Conservation (phyloP, 2,329 filamentous ascomycete species). For the Bertia moriformis region DNA sequence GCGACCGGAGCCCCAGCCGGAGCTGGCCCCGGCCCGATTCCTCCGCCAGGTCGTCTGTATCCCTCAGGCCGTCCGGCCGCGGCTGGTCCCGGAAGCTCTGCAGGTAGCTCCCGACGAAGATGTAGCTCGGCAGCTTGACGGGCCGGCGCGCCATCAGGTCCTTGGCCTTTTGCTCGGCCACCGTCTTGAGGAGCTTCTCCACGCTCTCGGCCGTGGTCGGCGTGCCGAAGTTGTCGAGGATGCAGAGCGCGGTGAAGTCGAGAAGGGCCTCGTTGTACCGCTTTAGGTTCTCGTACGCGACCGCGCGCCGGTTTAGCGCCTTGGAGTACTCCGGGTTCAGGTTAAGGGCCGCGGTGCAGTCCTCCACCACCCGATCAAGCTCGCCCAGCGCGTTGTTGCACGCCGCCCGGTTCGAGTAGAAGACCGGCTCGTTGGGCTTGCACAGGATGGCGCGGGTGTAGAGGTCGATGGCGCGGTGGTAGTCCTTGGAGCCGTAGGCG, state of each 20-base stretch:
- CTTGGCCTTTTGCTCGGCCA: constrained; percentile 87
- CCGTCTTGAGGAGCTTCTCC: constrained; percentile 87
- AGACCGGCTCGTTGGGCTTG: constrained; percentile 93
- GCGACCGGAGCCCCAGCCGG: constrained; percentile 65
- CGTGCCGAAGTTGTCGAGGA: constrained; percentile 94
- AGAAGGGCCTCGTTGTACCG: constrained; percentile 87
- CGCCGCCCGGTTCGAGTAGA: constrained; percentile 95
- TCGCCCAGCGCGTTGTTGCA: constrained; percentile 88
- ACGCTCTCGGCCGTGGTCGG: constrained; percentile 77
- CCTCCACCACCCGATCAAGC: constrained; percentile 93
- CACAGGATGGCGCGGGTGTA: constrained; percentile 94
- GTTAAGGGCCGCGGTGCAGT: constrained; percentile 84
- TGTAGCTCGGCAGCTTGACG: constrained; percentile 83
- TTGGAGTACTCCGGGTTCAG: constrained; percentile 95
- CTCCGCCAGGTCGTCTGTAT: constrained; percentile 62
- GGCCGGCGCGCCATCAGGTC: constrained; percentile 70
- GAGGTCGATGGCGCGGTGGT: constrained; percentile 81
- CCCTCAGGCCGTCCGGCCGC: constrained; percentile 68
- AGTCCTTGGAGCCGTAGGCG: constrained; percentile 86
- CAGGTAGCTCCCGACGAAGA: constrained; percentile 95
- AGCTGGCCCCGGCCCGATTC: constrained; percentile 73
- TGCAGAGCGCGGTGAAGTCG: constrained; percentile 97
- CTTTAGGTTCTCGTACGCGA: constrained; percentile 86
- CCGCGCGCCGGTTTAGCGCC: constrained; percentile 87
- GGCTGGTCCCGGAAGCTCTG: constrained; percentile 87